A percentile compares a stretch with the other conserved stretches of the same genome.
phyloP scores from a whole-genome alignment of 2,329 filamentous ascomycete species.

The Neofusicoccum umdonicola region DNA sequence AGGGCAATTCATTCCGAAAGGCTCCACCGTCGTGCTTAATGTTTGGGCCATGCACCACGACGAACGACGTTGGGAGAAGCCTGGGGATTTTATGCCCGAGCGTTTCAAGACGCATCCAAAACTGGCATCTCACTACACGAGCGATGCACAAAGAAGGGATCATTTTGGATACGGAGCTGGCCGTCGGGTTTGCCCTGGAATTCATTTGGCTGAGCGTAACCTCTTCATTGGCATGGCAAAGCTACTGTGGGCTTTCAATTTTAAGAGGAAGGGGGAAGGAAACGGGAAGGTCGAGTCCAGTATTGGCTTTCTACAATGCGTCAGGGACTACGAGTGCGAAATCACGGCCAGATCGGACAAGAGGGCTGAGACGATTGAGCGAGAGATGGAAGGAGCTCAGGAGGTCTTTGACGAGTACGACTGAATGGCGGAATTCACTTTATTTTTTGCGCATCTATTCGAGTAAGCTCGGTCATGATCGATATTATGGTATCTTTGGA shows the following conservation, averaged over 20 bases:
- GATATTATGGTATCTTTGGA: too few species aligned
- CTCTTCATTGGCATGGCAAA: constrained; percentile 33
- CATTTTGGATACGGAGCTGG: constrained; percentile 39
- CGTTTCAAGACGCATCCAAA: neutral
- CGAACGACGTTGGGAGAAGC: neutral
- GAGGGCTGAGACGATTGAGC: neutral
- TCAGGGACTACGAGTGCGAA: neutral
- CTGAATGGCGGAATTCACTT: neutral
- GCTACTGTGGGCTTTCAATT: constrained; percentile 35
- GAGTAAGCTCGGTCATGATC: too few species aligned
- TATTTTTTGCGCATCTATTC: too few species aligned
- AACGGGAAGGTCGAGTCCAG: neutral
- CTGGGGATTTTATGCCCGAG: neutral
- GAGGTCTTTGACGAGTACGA: neutral
- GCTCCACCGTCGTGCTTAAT: constrained; percentile 38
- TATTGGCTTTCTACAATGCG: constrained; percentile 1
- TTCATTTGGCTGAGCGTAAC: constrained; percentile 34
- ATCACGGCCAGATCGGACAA: neutral
- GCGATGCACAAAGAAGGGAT: constrained; percentile 31
- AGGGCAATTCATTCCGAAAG: constrained; percentile 43
- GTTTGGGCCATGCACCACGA: constrained; percentile 21
- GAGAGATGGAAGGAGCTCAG: neutral
- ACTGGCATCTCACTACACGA: neutral
- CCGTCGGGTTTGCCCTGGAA: constrained; percentile 37
- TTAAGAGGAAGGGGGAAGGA: neutral